Evolutionary conservation across 202 grass and related monocot genomes (phyloP).

Genomic region (Hordeum pubiflorum): DNA sequence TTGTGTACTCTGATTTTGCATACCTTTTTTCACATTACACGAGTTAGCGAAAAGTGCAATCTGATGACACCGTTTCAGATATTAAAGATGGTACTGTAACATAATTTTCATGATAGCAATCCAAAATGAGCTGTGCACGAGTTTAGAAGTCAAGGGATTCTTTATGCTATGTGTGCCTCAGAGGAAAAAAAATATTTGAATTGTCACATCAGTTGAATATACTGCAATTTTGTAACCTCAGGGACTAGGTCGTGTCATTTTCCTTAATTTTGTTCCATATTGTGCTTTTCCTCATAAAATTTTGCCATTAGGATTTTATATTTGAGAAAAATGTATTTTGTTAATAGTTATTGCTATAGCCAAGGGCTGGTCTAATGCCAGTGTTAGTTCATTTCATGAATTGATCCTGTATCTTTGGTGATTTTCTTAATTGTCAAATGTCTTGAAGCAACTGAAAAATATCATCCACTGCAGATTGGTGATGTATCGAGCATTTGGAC

Average conservation of each 20-base stretch:
- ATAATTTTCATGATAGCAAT: neutral
- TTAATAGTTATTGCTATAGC: constrained; percentile 1
- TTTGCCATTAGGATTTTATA: neutral
- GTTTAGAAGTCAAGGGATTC: neutral
- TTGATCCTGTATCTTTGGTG: constrained; percentile 12
- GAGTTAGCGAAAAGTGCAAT: neutral
- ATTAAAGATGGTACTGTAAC: constrained; percentile 7
- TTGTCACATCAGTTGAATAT: neutral
- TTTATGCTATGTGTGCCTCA: neutral
- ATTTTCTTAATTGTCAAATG: constrained; percentile 1
- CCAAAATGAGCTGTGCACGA: neutral
- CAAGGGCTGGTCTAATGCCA: constrained; percentile 8
- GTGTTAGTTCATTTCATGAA: constrained; percentile 8
- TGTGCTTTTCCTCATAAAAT: neutral
- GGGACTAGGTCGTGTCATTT: neutral
- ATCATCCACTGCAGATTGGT: constrained; percentile 39
- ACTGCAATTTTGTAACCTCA: constrained; percentile 9
- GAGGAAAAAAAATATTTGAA: neutral
- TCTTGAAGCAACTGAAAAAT: constrained; percentile 7
- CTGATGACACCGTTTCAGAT: neutral
- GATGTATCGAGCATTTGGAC: constrained; percentile 71
- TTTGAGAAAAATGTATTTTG: neutral
- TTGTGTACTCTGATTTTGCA: neutral
- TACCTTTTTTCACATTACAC: neutral
- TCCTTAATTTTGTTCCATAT: neutral